Percentiles rank a stretch among this genome's conserved stretches.
These are phyloP conservation scores for Mollisia scopiformis DNA, from an alignment of 2,329 filamentous ascomycete species.

Conservation along the genomic window DNA sequence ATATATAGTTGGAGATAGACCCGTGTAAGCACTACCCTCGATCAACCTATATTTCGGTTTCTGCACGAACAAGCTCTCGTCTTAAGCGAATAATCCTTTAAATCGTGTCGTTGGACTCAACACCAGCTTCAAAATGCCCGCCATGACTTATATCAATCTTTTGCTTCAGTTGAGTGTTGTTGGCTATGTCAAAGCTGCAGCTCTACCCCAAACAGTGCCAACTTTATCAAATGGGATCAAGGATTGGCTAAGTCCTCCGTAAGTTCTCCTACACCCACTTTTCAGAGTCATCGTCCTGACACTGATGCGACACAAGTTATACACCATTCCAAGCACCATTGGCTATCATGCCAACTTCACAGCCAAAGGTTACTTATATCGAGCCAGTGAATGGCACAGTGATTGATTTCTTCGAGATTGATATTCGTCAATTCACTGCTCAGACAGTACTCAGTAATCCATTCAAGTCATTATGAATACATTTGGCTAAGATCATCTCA, in stretches of 20 bases:
- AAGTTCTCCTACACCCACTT: not conserved
- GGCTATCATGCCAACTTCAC: constrained; percentile 21
- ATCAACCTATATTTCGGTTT: not conserved
- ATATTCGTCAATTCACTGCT: constrained; percentile 43
- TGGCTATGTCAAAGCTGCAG: not conserved
- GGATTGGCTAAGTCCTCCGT: not conserved
- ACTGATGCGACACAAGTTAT: not conserved
- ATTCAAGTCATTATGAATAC: not conserved
- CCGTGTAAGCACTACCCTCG: not conserved
- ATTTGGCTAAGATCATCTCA: not conserved
- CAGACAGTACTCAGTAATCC: constrained; percentile 37
- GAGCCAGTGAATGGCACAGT: constrained; percentile 20
- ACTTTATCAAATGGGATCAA: not conserved
- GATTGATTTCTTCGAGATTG: constrained; percentile 51
- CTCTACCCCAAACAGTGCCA: not conserved
- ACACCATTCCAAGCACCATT: constrained; percentile 20
- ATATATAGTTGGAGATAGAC: not conserved
- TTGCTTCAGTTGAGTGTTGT: not conserved
- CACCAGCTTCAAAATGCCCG: not conserved
- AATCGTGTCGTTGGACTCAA: not conserved
- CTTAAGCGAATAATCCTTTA: not conserved
- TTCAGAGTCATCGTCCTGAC: not conserved
- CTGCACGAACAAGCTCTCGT: not conserved
- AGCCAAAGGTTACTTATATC: constrained; percentile 17
- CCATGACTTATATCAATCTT: not conserved